Evolutionary conservation across 169 alveolate genomes (phyloP).

Genomic region (Eimeria praecox): DNA sequence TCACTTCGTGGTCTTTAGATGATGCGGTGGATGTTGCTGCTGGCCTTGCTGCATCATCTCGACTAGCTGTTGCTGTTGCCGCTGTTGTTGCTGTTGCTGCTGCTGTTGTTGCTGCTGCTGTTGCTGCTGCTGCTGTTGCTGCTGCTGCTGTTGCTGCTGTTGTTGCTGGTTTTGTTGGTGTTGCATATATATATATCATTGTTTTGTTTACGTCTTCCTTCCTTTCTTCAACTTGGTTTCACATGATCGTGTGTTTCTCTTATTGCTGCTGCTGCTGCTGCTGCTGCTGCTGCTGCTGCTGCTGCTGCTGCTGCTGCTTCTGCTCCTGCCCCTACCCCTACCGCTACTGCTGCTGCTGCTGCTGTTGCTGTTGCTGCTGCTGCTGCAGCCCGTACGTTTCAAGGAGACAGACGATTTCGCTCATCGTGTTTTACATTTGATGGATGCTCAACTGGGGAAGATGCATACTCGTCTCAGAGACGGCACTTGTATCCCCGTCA

Average conservation of each 20-base stretch:
- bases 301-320: not conserved
- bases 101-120: not conserved
- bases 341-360: constrained; percentile 39
- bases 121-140: not conserved
- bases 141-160: not conserved
- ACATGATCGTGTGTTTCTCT: not conserved
- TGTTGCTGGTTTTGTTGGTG: not conserved
- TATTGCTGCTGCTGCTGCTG: not conserved
- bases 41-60: no score
- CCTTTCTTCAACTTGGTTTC: not conserved
- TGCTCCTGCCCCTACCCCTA: not conserved
- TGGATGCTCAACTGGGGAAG: constrained; percentile 93
- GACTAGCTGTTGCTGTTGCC: not conserved
- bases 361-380: constrained; percentile 42
- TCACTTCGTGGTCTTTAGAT: not conserved
- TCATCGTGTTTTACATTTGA: constrained; percentile 93
- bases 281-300: not conserved
- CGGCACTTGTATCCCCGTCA: constrained; percentile 94
- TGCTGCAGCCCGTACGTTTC: constrained; percentile 86
- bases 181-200: not conserved
- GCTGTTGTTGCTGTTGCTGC: not conserved
- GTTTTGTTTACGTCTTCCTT: not conserved
- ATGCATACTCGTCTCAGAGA: constrained; percentile 96
- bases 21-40: not conserved
- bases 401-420: constrained; percentile 94